These are phyloP conservation scores for Cicer chorassanicum DNA, from an alignment of 306 rosid genomes.

Conservation along the genomic window DNA sequence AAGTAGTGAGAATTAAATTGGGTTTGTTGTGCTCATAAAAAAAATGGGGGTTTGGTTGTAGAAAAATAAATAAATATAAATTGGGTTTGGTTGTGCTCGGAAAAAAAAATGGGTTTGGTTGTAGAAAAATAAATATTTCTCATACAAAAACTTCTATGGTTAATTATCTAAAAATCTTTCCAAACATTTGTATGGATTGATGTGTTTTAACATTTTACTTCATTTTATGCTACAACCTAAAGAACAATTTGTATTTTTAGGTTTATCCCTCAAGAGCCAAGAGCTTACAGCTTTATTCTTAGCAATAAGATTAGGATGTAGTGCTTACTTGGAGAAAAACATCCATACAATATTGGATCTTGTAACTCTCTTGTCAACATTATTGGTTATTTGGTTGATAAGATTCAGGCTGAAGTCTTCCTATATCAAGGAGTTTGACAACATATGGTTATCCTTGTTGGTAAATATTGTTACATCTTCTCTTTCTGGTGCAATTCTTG, in stretches of 20 bases:
- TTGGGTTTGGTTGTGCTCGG: too few species aligned
- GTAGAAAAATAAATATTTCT: too few species aligned
- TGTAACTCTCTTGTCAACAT: slow-evolving; percentile 53
- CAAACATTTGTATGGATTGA: neutral
- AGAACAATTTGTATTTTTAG: slow-evolving; percentile 42
- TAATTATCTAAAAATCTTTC: too few species aligned
- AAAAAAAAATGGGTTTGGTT: too few species aligned
- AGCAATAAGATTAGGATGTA: slow-evolving; percentile 52
- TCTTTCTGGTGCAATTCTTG: neutral
- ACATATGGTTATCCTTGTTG: slow-evolving; percentile 53
- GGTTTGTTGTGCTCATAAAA: too few species aligned
- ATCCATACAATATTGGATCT: slow-evolving; percentile 61
- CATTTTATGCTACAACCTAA: neutral
- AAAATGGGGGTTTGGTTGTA: too few species aligned
- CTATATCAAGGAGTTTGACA: slow-evolving; percentile 74
- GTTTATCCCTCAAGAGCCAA: slow-evolving; percentile 75
- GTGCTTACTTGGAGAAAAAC: slow-evolving; percentile 49
- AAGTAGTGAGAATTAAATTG: too few species aligned
- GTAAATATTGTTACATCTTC: slow-evolving; percentile 46
- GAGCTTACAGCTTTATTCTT: slow-evolving; percentile 76
- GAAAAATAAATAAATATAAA: too few species aligned
- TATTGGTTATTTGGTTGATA: slow-evolving; percentile 70
- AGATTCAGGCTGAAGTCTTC: slow-evolving; percentile 69
- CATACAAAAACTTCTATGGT: too few species aligned
- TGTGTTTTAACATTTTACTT: neutral